Conservation (phyloP, 2,329 filamentous ascomycete genomes). For the Aspergillus carbonarius region DNA sequence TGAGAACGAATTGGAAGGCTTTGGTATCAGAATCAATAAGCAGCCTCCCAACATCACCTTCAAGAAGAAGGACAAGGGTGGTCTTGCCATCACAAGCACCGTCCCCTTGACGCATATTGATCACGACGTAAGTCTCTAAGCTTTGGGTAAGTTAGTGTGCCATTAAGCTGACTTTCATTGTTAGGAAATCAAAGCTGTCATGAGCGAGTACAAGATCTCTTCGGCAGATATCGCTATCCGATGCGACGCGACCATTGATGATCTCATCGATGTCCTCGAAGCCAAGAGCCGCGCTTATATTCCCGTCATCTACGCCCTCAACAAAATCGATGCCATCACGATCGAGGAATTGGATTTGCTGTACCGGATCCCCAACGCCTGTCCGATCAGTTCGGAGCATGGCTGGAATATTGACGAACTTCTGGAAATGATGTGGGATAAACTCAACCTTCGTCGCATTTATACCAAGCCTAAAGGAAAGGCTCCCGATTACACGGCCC, state of each 20-base stretch:
- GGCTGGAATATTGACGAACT: conserved; percentile 98
- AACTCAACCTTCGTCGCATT: conserved; percentile 83
- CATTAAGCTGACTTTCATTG: conserved; percentile 12
- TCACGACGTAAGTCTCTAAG: conserved; percentile 58
- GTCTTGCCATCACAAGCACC: conserved; percentile 93
- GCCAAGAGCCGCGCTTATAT: conserved; percentile 95
- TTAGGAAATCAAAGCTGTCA: conserved; percentile 90
- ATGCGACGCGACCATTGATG: conserved; percentile 95
- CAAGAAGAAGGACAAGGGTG: conserved; percentile 99
- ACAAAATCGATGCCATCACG: conserved; percentile 98
- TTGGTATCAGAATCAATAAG: conserved; percentile 98
- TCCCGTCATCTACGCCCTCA: conserved; percentile 97
- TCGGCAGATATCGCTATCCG: conserved; percentile 97
- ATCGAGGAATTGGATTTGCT: conserved; percentile 96
- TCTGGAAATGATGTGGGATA: conserved; percentile 98
- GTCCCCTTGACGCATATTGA: conserved; percentile 90
- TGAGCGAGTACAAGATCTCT: conserved; percentile 94
- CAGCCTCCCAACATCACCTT: conserved; percentile 97
- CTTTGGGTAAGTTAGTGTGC: background rate
- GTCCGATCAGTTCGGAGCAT: conserved; percentile 94
- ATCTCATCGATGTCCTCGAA: conserved; percentile 93
- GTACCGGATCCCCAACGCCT: conserved; percentile 94
- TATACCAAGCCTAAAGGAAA: conserved; percentile 99
- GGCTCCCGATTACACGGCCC: conserved; percentile 85
- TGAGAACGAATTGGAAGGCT: conserved; percentile 91